These are phyloP conservation scores for Aspergillus avenaceus DNA, from an alignment of 495 filamentous ascomycete genomes.

Conservation along the genomic window DNA sequence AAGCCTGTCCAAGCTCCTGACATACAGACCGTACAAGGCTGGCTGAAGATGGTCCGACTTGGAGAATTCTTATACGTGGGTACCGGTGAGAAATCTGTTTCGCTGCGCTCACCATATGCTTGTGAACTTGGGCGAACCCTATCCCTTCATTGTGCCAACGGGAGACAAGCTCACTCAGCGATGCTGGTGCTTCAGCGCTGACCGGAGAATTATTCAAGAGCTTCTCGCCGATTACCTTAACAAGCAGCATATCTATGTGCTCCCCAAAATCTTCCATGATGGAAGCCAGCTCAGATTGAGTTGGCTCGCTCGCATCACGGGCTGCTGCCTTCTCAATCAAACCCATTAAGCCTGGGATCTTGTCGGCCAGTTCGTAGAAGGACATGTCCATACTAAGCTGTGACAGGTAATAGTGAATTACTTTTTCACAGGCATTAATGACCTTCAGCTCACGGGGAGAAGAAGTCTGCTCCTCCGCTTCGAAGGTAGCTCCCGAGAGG, in stretches of 20 bases:
- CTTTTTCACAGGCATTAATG: constrained; percentile 1
- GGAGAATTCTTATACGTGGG: not conserved
- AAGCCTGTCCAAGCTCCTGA: not conserved
- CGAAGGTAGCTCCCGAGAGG: constrained; percentile 10
- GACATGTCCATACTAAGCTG: not conserved
- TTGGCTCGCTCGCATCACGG: not conserved
- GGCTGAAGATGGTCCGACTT: not conserved
- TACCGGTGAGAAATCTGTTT: constrained; percentile 1
- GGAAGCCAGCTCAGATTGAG: not conserved
- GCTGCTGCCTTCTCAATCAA: not conserved
- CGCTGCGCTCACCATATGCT: not conserved
- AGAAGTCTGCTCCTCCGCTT: not conserved
- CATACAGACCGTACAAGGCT: not conserved
- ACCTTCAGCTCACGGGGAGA: not conserved
- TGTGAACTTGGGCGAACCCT: not conserved
- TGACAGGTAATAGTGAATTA: constrained; percentile 1
- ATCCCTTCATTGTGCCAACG: not conserved
- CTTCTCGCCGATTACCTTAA: not conserved
- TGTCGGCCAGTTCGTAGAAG: not conserved
- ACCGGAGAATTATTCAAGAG: not conserved
- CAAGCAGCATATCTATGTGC: not conserved
- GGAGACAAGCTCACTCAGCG: not conserved
- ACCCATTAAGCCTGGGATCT: not conserved
- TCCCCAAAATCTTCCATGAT: constrained; percentile 1
- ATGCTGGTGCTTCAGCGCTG: not conserved